phyloP scores from a whole-genome alignment of 2,329 filamentous ascomycete species.

The Gaeumannomyces tritici region DNA sequence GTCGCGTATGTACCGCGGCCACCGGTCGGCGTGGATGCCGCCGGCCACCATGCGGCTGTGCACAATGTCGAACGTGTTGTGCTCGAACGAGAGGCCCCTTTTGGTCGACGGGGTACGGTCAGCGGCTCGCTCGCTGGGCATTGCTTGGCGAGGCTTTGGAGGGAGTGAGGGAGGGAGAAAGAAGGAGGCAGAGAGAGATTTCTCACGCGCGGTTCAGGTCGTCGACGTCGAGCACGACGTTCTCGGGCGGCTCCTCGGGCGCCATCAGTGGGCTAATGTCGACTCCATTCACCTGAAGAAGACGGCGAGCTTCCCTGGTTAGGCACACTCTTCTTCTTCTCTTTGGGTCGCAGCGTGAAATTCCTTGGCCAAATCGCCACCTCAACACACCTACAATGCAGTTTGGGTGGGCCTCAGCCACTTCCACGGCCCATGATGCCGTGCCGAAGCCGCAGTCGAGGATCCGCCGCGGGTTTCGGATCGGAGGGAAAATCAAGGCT shows the following conservation, averaged over 20 bases:
- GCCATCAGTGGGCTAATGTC: slow-evolving; percentile 64
- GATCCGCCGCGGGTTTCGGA: slow-evolving; percentile 45
- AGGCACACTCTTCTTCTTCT: background rate
- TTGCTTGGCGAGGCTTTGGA: background rate
- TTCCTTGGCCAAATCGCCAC: background rate
- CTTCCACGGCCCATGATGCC: slow-evolving; percentile 61
- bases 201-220: slow-evolving; percentile 55
- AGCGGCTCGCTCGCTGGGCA: background rate
- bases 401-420: slow-evolving; percentile 52
- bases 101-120: background rate
- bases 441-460: slow-evolving; percentile 66
- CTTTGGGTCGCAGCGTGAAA: too few relatives aligned
- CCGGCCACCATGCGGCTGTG: slow-evolving; percentile 66
- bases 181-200: background rate
- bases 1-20: slow-evolving; percentile 67
- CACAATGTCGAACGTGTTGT: slow-evolving; percentile 70
- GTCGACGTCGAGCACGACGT: slow-evolving; percentile 63
- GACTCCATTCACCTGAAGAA: slow-evolving; percentile 53
- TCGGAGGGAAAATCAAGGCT: slow-evolving; percentile 60
- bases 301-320: background rate
- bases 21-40: slow-evolving; percentile 63
- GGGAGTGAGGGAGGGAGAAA: too few relatives aligned
- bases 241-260: slow-evolving; percentile 53
- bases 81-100: slow-evolving; percentile 56
- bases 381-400: slow-evolving; percentile 43